Base-by-base conservation (phyloP, 169 alveolate species). In the Cryptosporidium ryanae region DNA sequence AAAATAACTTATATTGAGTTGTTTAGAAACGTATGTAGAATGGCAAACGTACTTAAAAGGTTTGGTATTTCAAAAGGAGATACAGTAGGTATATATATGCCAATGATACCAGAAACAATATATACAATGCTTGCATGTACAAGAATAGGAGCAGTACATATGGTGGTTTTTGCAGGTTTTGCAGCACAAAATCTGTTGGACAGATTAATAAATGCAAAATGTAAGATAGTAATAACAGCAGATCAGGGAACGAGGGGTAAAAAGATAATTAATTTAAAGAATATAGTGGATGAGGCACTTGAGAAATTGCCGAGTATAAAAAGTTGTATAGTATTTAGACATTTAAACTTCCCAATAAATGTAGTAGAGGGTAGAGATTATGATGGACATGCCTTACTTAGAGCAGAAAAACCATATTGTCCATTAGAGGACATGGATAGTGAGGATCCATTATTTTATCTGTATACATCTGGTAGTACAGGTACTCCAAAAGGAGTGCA, bases 101-200 rank as follows among this genome's bases (percentile, higher is more conserved):
- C 99, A 21, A 96, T 95, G 97, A 94, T 96, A 0, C 99, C 99
- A 31, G 98, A 96, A 82, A 91, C 96, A 15, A 95, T 94, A 38
- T 92, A 92, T 82, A 83, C 97, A 32, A 96, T 97, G 97, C 90
- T 97, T 66, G 99, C 99, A 25, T 97, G 99, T 82, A 97, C 98
- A 13, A 93, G 99, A 55, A 93, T 98, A 34, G 99, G 99, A 48
- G 99, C 99, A 15, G 94, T 97, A 17, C 99, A 97, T 90, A 94
- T 94, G 94, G 99, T 98, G 18, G 98, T 98, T 68, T 98, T 97
- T 91, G 99, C 99, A 23, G 99, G 99, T 4, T 97, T 96, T 92
- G 96, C 99, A 15, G 96, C 99, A 50, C 94, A 94, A 17, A 94
- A 96, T 82, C 82, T 98, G 50, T 94, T 96, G 6, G 98, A 96